phyloP scores from a whole-genome alignment of 169 alveolate species.

The Eimeria acervulina region DNA sequence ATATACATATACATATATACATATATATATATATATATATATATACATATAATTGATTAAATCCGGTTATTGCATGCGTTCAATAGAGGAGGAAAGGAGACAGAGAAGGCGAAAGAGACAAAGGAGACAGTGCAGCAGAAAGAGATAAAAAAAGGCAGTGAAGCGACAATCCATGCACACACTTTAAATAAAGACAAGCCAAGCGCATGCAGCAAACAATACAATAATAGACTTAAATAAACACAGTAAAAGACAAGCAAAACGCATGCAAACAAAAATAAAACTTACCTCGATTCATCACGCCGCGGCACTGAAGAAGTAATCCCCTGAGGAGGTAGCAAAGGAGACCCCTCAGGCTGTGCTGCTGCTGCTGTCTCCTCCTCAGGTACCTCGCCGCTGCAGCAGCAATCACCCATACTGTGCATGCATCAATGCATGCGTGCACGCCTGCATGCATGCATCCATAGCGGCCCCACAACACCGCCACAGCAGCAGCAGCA shows the following conservation, averaged over 20 bases:
- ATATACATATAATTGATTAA: too few relatives aligned
- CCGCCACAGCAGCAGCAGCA: background rate
- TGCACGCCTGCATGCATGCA: background rate
- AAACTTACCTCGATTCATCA: background rate
- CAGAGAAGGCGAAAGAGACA: too few relatives aligned
- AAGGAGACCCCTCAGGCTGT: background rate
- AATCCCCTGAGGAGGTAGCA: too few relatives aligned
- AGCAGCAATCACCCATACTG: background rate
- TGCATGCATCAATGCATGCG: background rate
- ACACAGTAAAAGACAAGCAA: background rate
- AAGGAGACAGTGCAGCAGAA: too few relatives aligned
- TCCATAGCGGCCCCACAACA: background rate
- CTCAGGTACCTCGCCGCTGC: slow-evolving; percentile 39
- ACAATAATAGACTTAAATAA: too few relatives aligned
- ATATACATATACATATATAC: too few relatives aligned
- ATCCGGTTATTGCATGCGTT: too few relatives aligned
- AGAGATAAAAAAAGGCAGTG: too few relatives aligned
- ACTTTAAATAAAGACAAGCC: too few relatives aligned
- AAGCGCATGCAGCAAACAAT: too few relatives aligned
- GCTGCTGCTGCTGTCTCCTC: slow-evolving; percentile 32
- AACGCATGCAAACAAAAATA: background rate
- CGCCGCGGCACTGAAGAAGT: slow-evolving; percentile 14
- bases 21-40: background rate
- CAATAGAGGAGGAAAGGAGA: too few relatives aligned
- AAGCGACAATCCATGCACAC: too few relatives aligned